These are phyloP conservation scores for Fusarium vanettenii DNA, from an alignment of 2,329 filamentous ascomycete species.

Conservation along the genomic window DNA sequence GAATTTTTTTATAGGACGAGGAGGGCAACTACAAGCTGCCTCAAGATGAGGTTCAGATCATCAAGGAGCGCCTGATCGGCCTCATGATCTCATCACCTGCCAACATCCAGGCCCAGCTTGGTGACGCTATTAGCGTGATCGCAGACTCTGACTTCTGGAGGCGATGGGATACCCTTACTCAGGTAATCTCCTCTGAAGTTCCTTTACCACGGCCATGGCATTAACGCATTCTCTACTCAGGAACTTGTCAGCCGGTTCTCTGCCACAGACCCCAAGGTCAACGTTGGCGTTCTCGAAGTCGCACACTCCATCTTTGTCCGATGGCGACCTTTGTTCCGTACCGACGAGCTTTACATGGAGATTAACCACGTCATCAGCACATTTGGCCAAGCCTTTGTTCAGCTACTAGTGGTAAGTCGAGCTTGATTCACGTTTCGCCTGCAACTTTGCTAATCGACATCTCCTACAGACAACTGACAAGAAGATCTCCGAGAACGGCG, in stretches of 20 bases:
- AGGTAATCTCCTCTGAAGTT: constrained; percentile 59
- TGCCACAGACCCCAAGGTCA: constrained; percentile 82
- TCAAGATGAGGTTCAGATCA: constrained; percentile 82
- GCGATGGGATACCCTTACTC: constrained; percentile 94
- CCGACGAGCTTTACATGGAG: constrained; percentile 91
- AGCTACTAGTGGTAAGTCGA: constrained; percentile 75
- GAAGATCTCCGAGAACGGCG: constrained; percentile 78
- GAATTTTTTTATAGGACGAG: constrained; percentile 72
- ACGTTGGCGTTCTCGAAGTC: constrained; percentile 94
- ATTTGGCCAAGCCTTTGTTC: constrained; percentile 86
- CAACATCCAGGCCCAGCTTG: constrained; percentile 90
- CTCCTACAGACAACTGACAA: constrained; percentile 70
- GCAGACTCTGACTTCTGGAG: constrained; percentile 98
- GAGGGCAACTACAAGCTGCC: constrained; percentile 93
- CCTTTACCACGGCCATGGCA: background rate
- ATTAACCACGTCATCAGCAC: constrained; percentile 94
- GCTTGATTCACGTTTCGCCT: background rate
- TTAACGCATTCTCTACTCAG: constrained; percentile 50
- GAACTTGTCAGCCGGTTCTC: constrained; percentile 92
- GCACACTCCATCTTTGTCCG: constrained; percentile 98
- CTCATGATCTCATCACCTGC: constrained; percentile 94
- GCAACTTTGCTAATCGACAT: constrained; percentile 25
- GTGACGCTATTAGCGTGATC: constrained; percentile 96
- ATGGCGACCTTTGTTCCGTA: constrained; percentile 94
- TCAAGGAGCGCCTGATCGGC: constrained; percentile 95